Percentiles rank a stretch among this genome's conserved stretches.
phyloP scores from a whole-genome alignment of 2,329 filamentous ascomycete genomes.

The Xylariaceae sp. region DNA sequence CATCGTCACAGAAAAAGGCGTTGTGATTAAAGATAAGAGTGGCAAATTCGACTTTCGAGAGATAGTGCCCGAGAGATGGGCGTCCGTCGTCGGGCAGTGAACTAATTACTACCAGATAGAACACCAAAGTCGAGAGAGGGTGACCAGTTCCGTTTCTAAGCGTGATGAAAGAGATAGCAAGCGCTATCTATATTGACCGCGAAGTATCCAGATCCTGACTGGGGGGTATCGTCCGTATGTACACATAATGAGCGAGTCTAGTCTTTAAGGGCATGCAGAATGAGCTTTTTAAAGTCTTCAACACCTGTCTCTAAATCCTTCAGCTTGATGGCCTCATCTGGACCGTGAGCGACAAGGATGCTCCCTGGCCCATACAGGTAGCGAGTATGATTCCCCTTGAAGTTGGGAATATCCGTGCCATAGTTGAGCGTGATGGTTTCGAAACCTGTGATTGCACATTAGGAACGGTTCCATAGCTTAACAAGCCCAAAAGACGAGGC shows the following conservation, averaged over 20 bases:
- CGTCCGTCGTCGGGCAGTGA: slow-evolving; percentile 42
- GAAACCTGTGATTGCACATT: slow-evolving; percentile 63
- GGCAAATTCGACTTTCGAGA: slow-evolving; percentile 72
- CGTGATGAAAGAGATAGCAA: neutral
- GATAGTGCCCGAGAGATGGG: slow-evolving; percentile 64
- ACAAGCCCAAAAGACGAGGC: slow-evolving; percentile 1
- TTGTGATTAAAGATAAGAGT: slow-evolving; percentile 76
- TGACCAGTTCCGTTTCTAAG: neutral
- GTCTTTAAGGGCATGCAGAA: slow-evolving; percentile 59
- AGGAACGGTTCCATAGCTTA: slow-evolving; percentile 8
- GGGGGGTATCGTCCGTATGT: slow-evolving; percentile 14
- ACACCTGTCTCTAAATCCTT: slow-evolving; percentile 80
- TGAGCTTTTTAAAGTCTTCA: slow-evolving; percentile 76
- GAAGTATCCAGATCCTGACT: neutral
- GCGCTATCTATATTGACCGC: neutral
- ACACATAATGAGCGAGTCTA: slow-evolving; percentile 12
- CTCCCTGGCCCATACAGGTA: slow-evolving; percentile 73
- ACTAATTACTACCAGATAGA: neutral
- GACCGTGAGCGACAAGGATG: slow-evolving; percentile 87
- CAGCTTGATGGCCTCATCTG: slow-evolving; percentile 80
- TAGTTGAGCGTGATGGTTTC: slow-evolving; percentile 88
- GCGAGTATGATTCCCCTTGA: slow-evolving; percentile 70
- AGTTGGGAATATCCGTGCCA: slow-evolving; percentile 86
- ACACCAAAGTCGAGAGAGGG: neutral
- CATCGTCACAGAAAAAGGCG: slow-evolving; percentile 90